Evolutionary conservation across 2,329 filamentous ascomycete genomes (phyloP).

Genomic region (Arthrinium phaeospermum): DNA sequence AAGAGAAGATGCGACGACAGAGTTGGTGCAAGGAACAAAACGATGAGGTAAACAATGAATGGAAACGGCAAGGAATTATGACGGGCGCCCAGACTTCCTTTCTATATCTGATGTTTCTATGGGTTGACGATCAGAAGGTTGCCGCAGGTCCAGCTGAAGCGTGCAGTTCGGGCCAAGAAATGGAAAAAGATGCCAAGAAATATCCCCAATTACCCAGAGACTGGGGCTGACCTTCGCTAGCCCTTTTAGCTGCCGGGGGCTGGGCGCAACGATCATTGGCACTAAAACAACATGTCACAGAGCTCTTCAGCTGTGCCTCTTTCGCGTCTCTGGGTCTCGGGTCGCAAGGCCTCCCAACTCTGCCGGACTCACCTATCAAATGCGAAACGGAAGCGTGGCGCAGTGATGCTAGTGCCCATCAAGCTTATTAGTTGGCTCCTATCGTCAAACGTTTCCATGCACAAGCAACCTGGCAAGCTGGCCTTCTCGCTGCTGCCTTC

Average conservation of each 20-base stretch:
- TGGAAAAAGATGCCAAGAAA: not conserved
- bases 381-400: conserved; percentile 3
- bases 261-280: not conserved
- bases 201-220: not conserved
- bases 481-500: not conserved
- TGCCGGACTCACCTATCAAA: not conserved
- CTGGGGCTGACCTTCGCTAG: not conserved
- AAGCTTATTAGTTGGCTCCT: not conserved
- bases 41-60: not conserved
- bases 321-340: not conserved
- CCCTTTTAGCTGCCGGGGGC: not conserved
- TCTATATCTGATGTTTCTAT: conserved; percentile 11
- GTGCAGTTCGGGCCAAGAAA: not conserved
- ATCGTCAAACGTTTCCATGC: conserved; percentile 2
- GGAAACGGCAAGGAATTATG: not conserved
- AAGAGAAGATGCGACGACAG: not conserved
- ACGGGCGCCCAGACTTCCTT: conserved; percentile 1
- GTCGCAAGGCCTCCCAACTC: not conserved
- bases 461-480: not conserved
- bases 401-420: not conserved
- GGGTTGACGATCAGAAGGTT: not conserved
- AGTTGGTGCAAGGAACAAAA: not conserved
- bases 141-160: conserved; percentile 13
- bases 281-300: conserved; percentile 8
- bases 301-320: not conserved